A percentile compares a stretch with the other conserved stretches of the same genome.
phyloP scores from a whole-genome alignment of 495 filamentous ascomycete genomes.

The Hypoxylon fragiforme region DNA sequence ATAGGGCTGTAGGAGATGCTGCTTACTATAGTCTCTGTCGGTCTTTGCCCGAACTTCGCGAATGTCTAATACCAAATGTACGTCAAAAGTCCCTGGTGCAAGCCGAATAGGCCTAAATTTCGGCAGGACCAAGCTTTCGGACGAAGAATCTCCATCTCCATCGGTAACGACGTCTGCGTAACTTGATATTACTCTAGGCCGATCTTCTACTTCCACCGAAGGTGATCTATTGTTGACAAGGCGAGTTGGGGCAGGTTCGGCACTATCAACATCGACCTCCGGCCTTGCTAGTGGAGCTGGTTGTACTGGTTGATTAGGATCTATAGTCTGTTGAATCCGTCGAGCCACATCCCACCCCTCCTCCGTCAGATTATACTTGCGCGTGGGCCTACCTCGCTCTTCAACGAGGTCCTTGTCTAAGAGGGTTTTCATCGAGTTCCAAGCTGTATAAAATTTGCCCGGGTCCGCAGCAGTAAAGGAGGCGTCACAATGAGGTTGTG shows the following conservation, averaged over 20 bases:
- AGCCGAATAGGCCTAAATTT: constrained; percentile 63
- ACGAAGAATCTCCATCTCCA: constrained; percentile 41
- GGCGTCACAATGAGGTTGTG: constrained; percentile 72
- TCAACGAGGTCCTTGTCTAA: constrained; percentile 75
- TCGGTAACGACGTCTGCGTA: constrained; percentile 48
- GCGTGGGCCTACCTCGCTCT: constrained; percentile 67
- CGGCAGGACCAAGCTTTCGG: constrained; percentile 46
- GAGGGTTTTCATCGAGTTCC: constrained; percentile 83
- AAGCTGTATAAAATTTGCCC: constrained; percentile 76
- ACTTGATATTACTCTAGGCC: constrained; percentile 18
- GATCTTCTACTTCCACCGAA: constrained; percentile 24
- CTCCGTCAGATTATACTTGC: constrained; percentile 73
- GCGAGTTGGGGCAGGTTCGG: constrained; percentile 4
- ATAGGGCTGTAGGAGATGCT: neutral
- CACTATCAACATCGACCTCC: constrained; percentile 3
- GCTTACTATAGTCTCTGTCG: constrained; percentile 70
- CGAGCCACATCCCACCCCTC: constrained; percentile 79
- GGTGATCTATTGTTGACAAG: constrained; percentile 15
- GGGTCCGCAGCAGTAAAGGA: constrained; percentile 73
- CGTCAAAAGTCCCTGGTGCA: constrained; percentile 65
- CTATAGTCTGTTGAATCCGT: constrained; percentile 59
- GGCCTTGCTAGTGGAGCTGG: constrained; percentile 16
- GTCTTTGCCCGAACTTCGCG: constrained; percentile 78
- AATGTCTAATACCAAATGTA: constrained; percentile 74
- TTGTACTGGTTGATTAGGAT: constrained; percentile 19